Percentiles rank a stretch among this genome's conserved stretches.
phyloP scores from a whole-genome alignment of 441 rosid genomes.

The Gossypium gossypioides region DNA sequence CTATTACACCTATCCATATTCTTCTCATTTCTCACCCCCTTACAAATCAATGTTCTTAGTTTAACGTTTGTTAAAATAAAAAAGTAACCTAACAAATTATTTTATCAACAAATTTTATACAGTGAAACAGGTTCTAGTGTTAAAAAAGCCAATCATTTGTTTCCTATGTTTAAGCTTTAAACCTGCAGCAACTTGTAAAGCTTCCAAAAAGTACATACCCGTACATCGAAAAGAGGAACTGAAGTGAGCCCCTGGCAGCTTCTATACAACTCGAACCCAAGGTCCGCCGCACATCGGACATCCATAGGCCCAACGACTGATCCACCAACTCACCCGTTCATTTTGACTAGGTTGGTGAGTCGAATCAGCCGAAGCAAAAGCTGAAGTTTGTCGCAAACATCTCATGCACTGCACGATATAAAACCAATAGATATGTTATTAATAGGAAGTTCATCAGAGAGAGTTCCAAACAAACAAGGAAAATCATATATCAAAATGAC shows the following conservation, averaged over 20 bases:
- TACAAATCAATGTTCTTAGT: neutral
- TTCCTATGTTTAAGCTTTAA: neutral
- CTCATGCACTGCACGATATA: constrained; percentile 72
- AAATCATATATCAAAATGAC: neutral
- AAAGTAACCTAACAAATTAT: neutral
- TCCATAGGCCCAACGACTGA: constrained; percentile 92
- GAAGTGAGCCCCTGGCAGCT: neutral
- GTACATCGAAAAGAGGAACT: neutral
- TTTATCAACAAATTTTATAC: neutral
- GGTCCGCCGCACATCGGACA: constrained; percentile 99
- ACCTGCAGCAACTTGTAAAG: neutral
- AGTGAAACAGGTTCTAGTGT: neutral
- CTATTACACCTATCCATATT: neutral
- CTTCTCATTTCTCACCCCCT: neutral
- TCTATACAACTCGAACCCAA: constrained; percentile 92
- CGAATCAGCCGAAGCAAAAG: constrained; percentile 62
- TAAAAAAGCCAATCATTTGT: neutral
- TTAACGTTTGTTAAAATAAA: neutral
- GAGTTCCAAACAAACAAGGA: neutral
- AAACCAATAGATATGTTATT: neutral
- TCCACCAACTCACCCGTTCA: constrained; percentile 84
- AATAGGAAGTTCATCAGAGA: neutral
- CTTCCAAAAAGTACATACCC: neutral
- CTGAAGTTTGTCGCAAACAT: constrained; percentile 91
- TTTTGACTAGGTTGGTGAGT: constrained; percentile 42